Percentiles rank a stretch among this genome's conserved stretches.
Evolutionary conservation across 495 filamentous ascomycete genomes (phyloP).

Genomic region (Monascus purpureus): DNA sequence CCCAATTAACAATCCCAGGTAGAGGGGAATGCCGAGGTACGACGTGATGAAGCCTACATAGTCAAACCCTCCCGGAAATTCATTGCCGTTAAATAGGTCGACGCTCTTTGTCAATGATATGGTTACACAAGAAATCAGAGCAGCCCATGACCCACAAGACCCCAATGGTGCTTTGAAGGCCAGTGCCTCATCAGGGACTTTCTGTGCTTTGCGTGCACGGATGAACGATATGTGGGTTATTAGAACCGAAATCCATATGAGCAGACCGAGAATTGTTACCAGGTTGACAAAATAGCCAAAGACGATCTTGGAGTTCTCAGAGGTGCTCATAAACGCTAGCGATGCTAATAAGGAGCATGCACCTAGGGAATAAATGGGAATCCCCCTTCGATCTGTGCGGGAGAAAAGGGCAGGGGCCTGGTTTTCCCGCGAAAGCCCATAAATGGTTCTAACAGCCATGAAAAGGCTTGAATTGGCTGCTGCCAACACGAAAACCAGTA

Average conservation of each 20-base stretch:
- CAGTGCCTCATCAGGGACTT: slow-evolving; percentile 46
- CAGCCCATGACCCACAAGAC: slow-evolving; percentile 47
- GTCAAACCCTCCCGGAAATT: slow-evolving; percentile 42
- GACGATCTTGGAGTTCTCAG: slow-evolving; percentile 43
- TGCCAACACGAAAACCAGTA: slow-evolving; percentile 63
- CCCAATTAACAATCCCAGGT: slow-evolving; percentile 54
- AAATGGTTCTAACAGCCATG: slow-evolving; percentile 59
- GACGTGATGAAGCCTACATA: slow-evolving; percentile 69
- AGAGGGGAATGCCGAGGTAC: slow-evolving; percentile 72
- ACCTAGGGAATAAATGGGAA: slow-evolving; percentile 55
- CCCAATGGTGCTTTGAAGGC: slow-evolving; percentile 66
- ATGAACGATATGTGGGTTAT: slow-evolving; percentile 74
- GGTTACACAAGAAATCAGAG: slow-evolving; percentile 52
- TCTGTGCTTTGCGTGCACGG: slow-evolving; percentile 57
- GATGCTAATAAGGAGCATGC: slow-evolving; percentile 43
- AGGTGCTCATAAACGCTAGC: slow-evolving; percentile 63
- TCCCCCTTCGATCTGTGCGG: slow-evolving; percentile 51
- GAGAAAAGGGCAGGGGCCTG: slow-evolving; percentile 58
- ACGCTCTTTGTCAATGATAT: slow-evolving; percentile 70
- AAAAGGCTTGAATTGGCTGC: slow-evolving; percentile 52
- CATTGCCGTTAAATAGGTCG: slow-evolving; percentile 45
- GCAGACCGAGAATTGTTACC: slow-evolving; percentile 62
- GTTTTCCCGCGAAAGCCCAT: slow-evolving; percentile 54
- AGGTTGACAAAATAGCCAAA: slow-evolving; percentile 72
- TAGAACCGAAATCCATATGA: slow-evolving; percentile 78